Evolutionary conservation across 495 filamentous ascomycete species (phyloP), one percentile per base, ranked within the genome.

Genomic region (Penicillium antarcticum): DNA sequence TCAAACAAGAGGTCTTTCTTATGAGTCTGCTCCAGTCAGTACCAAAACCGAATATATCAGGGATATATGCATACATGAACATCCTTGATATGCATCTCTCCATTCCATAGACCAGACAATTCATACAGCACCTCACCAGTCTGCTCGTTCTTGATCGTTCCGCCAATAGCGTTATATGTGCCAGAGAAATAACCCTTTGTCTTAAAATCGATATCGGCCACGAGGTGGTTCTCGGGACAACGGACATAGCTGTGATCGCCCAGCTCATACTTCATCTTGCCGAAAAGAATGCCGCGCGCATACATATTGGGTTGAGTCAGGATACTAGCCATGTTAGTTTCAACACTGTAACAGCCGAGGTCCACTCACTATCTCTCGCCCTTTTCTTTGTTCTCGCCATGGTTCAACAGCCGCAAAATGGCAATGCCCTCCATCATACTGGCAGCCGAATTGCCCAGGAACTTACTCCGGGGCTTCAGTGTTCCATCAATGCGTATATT

Each of bases 281-380:
- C 94, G 61, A 99, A 97, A 11, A 99, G 75, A 48, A 99, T 97
- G 19, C 94, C 94, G 48, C 94, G 83, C 32, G 92, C 95, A 69
- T 99, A 99, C 92, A 99, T 99, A 68, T 99, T 99, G 6, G 94
- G 94, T 64, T 99, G 94, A 0, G 94, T 97, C 45, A 97, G 67
- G 58, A 92, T 87, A 69, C 88, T 92, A 46, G 31, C 2, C 4
- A 46, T 50, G 42, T 63, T 53, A 60, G 59, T 44, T 42, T 42
- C 45, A 36, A 17, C 24, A 19, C 1, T n/a, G 33, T 5, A 8
- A 14, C 23, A 13, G 35, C 21, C 10, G 26, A 37, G 16, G 13
- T 29, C 5, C 18, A 32, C 90, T 40, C 74, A 96, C 90, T 95
- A 99, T 85, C 84, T 77, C 67, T 99, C 94, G 55, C 82, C 86